Conservation (phyloP, 78 protist genomes). For the Paulinella micropora region DNA sequence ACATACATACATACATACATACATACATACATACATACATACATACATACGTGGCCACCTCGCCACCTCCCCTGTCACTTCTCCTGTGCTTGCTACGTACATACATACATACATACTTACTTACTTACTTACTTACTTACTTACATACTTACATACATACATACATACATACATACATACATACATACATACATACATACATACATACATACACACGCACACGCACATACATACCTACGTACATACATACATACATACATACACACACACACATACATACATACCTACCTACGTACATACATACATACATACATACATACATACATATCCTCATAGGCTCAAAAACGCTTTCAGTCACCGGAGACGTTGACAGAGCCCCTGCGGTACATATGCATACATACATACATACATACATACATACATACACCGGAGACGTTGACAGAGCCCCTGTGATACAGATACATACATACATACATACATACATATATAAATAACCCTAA, state of each 20-base stretch:
- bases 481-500: too few species aligned
- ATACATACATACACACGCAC: background rate
- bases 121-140: background rate
- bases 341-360: too few species aligned
- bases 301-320: slow-evolving; percentile 15
- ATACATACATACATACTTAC: background rate
- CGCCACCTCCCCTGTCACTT: too few species aligned
- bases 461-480: too few species aligned
- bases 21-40: slow-evolving; percentile 9
- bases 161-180: slow-evolving; percentile 18
- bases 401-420: slow-evolving; percentile 12
- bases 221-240: too few species aligned
- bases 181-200: background rate
- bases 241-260: too few species aligned
- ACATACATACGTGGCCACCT: too few species aligned
- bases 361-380: too few species aligned
- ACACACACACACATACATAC: slow-evolving; percentile 31
- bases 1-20: background rate
- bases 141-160: slow-evolving; percentile 17
- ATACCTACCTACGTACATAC: too few species aligned
- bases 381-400: background rate
- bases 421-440: background rate
- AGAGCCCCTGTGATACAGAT: too few species aligned
- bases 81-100: too few species aligned
- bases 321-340: too few species aligned